Evolutionary conservation across 139 green algal genomes (phyloP).

Genomic region (Chlamydomonas applanata): DNA sequence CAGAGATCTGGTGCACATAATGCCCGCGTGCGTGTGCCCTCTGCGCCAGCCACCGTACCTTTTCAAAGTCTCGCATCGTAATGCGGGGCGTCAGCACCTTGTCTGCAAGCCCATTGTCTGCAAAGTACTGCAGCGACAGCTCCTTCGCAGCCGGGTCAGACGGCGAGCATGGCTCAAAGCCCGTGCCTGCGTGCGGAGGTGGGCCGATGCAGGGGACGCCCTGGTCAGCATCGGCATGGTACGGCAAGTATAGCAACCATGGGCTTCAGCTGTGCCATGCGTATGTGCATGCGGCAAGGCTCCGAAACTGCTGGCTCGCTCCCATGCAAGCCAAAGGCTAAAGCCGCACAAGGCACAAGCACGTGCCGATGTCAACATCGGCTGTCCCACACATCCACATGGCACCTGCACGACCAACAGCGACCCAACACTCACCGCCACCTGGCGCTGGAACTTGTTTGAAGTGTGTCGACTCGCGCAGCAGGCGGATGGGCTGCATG

Average conservation of each 20-base stretch:
- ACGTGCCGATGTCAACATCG: too few relatives aligned
- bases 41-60: constrained; percentile 28
- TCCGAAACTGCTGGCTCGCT: too few relatives aligned
- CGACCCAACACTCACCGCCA: constrained; percentile 20
- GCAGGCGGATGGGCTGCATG: constrained; percentile 94
- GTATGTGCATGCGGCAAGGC: too few relatives aligned
- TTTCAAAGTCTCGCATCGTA: constrained; percentile 84
- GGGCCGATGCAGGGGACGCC: too few relatives aligned
- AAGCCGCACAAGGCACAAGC: too few relatives aligned
- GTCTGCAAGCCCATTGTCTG: constrained; percentile 71
- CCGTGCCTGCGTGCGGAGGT: too few relatives aligned
- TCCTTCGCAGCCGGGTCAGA: constrained; percentile 64
- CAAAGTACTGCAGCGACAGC: constrained; percentile 73
- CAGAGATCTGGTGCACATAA: too few relatives aligned
- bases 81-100: constrained; percentile 79
- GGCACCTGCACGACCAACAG: constrained; percentile 10
- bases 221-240: too few relatives aligned
- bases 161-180: constrained; percentile 79
- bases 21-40: too few relatives aligned
- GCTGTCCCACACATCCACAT: constrained; percentile 3
- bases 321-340: too few relatives aligned
- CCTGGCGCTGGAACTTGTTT: constrained; percentile 43
- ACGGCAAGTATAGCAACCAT: too few relatives aligned
- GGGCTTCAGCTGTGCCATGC: too few relatives aligned
- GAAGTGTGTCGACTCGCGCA: constrained; percentile 94